Evolutionary conservation across 768 basidiomycete genomes (phyloP), one percentile per base, ranked within the genome.

Genomic region (Tubosaeta sp.): DNA sequence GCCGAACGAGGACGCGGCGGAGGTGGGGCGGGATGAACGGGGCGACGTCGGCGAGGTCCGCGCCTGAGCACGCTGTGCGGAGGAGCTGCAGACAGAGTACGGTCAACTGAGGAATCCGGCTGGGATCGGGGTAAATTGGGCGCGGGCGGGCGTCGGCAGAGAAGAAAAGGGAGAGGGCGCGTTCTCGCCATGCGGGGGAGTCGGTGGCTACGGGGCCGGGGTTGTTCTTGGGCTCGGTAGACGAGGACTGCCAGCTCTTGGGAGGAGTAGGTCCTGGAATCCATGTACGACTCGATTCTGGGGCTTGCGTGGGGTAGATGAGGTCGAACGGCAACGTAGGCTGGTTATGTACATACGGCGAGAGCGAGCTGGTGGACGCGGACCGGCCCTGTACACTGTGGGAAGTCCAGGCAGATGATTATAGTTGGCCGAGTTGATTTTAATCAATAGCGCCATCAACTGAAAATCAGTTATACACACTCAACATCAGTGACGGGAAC

Each of bases 21-120:
- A 88, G 73, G 59, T 87, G 85, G 1, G 69, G 62, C 0, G 84
- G 81, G 13, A 90, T 70, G 52, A 69, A 76, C 0, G 78, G 74
- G 2, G 74, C 69, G 40, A 84, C 62, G 22, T 75, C 67, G 21
- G 75, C 68, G 49, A 84, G 75, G 34, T 82, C 80, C 5, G 60
- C 41, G 3, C 65, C 69, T 8, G 74, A 61, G 41, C 64, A 78
- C 3, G 66, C 48, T 1, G 70, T 57, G 12, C 81, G 63, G 47
- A 87, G 65, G 40, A 68, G 64, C 49, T 71, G 73, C 30, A 88
- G 70, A 60, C 86, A 87, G n/a, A 86, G 62, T 16, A 79, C 64
- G 3, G 77, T 70, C 27, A 89, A 72, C 16, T 76, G 66, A 7
- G 84, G 83, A 18, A 83, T 65, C 8, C 42, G 48, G 34, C 29